Evolutionary conservation across 805 yeast species (phyloP), one percentile per base, ranked within the genome.

Genomic region (Candida tallmaniae): DNA sequence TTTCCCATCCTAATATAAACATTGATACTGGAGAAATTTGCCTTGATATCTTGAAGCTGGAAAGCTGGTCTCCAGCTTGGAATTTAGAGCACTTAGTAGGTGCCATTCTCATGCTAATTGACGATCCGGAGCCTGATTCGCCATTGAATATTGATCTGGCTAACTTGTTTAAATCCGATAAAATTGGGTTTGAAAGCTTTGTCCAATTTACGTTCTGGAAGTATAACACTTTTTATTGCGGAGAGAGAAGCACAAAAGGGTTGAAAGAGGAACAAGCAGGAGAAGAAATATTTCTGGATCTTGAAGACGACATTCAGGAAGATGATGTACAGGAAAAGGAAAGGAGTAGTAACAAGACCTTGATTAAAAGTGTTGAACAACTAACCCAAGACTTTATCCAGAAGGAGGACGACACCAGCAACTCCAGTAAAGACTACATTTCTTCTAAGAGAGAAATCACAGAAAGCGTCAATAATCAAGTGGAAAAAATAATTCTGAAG

Each of bases 61-160:
- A 61, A 12, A 65, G 65, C 39, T 83, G 89, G 89, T 71, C 84
- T 0, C 89, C 90, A 0, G 85, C 84, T 1, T 82, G 87, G 84
- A 73, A 78, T 35, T 49, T 83, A 29, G 56, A 70, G 30, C 63
- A 76, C 36, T 61, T 76, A 5, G 59, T 80, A 29, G 66, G 72
- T 12, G 86, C 86, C 1, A 69, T 82, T 2, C 49, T 78, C 21
- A 58, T 74, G 51, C 62, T 83, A 11, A 48, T 82, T 6, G 73
- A 70, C 27, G 74, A 76, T 32, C 88, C 88, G 0, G 87, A 78
- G 48, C 82, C 85, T 0, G 76, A 77, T 40, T 76, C 83, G 26
- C 90, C 90, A 0, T 55, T 83, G 32, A 80, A 83, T 47, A 65
- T 83, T 11, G 89, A 83, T 50, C 64, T 79, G 56, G 83, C 87